Conservation (phyloP, 352 stramenopile species). For the Globisporangium megalacanthum region DNA sequence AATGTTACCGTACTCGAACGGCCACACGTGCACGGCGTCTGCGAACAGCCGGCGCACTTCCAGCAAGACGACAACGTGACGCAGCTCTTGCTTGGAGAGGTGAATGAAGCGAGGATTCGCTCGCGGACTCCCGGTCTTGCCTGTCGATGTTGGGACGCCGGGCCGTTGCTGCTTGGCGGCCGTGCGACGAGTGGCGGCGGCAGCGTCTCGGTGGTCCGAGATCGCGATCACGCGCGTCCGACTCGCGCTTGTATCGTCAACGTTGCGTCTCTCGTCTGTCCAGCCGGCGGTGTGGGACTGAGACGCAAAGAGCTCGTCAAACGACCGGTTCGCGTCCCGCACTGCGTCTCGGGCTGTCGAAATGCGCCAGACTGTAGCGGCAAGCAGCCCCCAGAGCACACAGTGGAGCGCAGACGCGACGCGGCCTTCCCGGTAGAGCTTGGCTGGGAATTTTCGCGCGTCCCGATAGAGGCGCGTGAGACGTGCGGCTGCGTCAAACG, state of each 20-base stretch:
- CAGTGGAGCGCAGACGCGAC: constrained; percentile 12
- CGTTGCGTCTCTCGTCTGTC: background rate
- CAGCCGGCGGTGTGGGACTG: constrained; percentile 13
- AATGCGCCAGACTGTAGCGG: constrained; percentile 23
- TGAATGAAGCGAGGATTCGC: constrained; percentile 10
- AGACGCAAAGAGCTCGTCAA: constrained; percentile 15
- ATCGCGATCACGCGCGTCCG: background rate
- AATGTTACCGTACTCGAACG: constrained; percentile 30
- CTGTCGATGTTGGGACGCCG: background rate
- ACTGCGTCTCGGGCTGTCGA: constrained; percentile 21
- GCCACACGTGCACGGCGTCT: constrained; percentile 27
- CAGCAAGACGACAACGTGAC: constrained; percentile 22
- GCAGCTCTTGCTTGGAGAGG: constrained; percentile 23
- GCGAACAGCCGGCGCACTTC: constrained; percentile 17
- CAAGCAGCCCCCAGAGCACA: constrained; percentile 15
- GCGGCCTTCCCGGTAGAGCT: constrained; percentile 15
- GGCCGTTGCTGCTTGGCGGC: background rate
- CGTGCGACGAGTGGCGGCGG: no score
- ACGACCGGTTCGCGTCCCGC: constrained; percentile 19
- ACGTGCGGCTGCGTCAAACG: constrained; percentile 24
- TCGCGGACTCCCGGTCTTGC: no score
- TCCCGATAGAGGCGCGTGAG: constrained; percentile 20
- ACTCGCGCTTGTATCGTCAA: no score
- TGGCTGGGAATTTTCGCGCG: constrained; percentile 5
- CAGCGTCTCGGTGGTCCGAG: constrained; percentile 1